phyloP scores from a whole-genome alignment of 208 protist species.

The Tritrichomonas foetus region DNA sequence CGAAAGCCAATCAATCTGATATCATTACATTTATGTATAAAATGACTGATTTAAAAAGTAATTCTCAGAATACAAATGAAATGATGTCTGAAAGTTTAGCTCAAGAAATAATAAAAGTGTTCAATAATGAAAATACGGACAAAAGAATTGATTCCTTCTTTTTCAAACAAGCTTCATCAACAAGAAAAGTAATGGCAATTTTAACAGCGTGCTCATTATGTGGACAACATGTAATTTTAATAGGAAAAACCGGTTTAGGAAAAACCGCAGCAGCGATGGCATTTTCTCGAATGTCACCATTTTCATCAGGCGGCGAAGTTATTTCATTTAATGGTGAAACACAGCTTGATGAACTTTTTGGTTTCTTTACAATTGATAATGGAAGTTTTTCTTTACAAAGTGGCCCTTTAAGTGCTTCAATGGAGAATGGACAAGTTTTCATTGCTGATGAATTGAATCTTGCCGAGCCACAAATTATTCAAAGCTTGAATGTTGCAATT shows the following conservation, averaged over 20 bases:
- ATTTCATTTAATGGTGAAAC: slow-evolving; percentile 6
- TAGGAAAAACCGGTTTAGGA: background rate
- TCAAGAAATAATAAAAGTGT: too few species aligned
- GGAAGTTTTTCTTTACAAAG: background rate
- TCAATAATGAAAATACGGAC: too few species aligned
- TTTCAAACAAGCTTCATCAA: background rate
- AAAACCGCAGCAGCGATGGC: slow-evolving; percentile 11
- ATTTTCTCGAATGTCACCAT: background rate
- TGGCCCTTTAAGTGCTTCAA: background rate
- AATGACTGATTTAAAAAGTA: too few species aligned
- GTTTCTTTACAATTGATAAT: background rate
- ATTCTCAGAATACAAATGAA: too few species aligned
- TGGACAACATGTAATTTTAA: background rate
- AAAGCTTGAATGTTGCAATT: background rate
- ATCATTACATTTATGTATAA: too few species aligned
- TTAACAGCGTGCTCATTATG: background rate
- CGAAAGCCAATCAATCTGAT: too few species aligned
- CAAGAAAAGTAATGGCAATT: background rate
- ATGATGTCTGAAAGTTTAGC: too few species aligned
- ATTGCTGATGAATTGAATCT: slow-evolving; percentile 38
- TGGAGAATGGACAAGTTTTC: background rate
- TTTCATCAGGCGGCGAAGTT: background rate
- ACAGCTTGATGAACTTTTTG: background rate
- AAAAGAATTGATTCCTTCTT: background rate
- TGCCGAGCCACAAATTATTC: background rate